phyloP scores from a whole-genome alignment of 345 rosid species.

The Eucalyptus regnans region DNA sequence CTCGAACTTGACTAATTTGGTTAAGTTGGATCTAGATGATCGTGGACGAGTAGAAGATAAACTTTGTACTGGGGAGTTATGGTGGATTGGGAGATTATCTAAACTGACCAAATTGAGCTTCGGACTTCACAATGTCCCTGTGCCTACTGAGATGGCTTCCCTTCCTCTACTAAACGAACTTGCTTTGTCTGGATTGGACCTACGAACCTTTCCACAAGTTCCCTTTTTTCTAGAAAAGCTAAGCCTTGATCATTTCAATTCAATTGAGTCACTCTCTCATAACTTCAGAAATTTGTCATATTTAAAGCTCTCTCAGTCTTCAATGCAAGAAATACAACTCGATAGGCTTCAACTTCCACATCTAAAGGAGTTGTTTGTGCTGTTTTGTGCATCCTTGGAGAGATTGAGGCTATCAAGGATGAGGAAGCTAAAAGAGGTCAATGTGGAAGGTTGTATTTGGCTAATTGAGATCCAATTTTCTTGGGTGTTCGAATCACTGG shows the following conservation, averaged over 20 bases:
- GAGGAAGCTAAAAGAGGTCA: not conserved
- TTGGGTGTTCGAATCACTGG: not conserved
- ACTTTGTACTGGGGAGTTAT: not conserved
- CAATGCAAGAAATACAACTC: not conserved
- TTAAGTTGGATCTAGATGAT: not conserved
- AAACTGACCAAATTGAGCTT: not conserved
- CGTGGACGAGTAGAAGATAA: not conserved
- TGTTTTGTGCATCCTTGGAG: not conserved
- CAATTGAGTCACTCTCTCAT: not conserved
- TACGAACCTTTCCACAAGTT: not conserved
- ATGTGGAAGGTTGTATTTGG: not conserved
- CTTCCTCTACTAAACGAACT: not conserved
- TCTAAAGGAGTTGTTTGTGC: not conserved
- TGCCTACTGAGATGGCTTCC: not conserved
- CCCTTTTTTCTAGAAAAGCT: not conserved
- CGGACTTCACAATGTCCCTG: not conserved
- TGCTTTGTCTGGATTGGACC: not conserved
- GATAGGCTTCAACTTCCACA: not conserved
- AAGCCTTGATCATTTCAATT: not conserved
- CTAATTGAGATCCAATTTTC: not conserved
- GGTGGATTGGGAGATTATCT: not conserved
- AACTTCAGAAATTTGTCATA: not conserved
- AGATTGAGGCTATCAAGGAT: not conserved
- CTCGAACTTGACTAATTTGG: not conserved
- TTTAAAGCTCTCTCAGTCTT: fast-evolving